These are phyloP conservation scores for Tremella yokohamensis DNA, from an alignment of 768 basidiomycete species.

Conservation along the genomic window DNA sequence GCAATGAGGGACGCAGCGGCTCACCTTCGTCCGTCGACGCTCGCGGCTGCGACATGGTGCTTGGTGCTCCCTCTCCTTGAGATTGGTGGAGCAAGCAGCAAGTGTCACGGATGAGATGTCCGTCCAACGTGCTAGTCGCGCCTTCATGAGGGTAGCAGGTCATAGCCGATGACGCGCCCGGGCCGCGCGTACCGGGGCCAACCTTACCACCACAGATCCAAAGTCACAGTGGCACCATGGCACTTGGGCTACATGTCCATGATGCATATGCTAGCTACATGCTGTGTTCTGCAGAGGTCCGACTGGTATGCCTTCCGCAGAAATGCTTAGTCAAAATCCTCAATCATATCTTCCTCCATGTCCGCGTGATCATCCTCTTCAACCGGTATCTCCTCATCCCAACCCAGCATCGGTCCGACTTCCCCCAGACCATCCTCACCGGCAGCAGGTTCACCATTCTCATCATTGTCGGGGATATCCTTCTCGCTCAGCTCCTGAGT, in stretches of 20 bases:
- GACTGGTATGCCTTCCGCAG: not conserved
- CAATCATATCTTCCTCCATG: constrained; percentile 37
- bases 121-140: too few species aligned
- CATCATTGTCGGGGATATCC: constrained; percentile 14
- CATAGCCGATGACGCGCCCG: not conserved
- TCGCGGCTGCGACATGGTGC: constrained; percentile 43
- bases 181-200: not conserved
- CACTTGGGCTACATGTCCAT: not conserved
- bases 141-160: not conserved
- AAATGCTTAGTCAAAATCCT: constrained; percentile 33
- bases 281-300: not conserved
- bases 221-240: not conserved
- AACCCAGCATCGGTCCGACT: constrained; percentile 12
- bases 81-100: too few species aligned
- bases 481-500: constrained; percentile 19
- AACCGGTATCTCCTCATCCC: constrained; percentile 24
- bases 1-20: constrained; percentile 12
- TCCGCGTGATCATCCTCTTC: constrained; percentile 23
- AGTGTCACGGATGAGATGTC: too few species aligned
- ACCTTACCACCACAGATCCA: not conserved
- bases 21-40: constrained; percentile 49
- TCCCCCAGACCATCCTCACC: constrained; percentile 24
- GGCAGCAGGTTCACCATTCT: constrained; percentile 10
- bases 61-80: not conserved
- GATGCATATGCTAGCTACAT: not conserved